Conservation (phyloP, 495 filamentous ascomycete species). For the Jackrogersella multiformis region DNA sequence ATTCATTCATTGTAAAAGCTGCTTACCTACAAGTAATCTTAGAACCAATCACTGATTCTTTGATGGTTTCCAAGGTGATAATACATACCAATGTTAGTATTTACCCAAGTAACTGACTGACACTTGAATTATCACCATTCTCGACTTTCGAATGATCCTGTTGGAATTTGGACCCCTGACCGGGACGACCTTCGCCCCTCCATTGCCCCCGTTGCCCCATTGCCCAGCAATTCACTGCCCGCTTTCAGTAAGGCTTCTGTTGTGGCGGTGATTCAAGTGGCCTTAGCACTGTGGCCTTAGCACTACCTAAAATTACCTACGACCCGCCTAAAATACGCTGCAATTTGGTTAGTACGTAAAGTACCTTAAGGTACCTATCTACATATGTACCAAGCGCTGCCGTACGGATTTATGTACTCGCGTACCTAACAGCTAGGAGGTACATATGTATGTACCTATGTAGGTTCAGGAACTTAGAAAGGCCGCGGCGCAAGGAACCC, state of each 20-base stretch:
- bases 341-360: slow-evolving; percentile 32
- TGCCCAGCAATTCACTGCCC: slow-evolving; percentile 32
- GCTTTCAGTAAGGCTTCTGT: slow-evolving; percentile 30
- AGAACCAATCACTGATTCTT: too few species aligned
- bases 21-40: too few species aligned
- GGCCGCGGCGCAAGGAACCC: slow-evolving; percentile 14
- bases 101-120: slow-evolving; percentile 15
- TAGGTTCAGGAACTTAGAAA: neutral
- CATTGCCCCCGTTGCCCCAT: slow-evolving; percentile 39
- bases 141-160: neutral
- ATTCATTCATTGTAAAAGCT: too few species aligned
- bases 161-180: slow-evolving; percentile 35
- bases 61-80: too few species aligned
- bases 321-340: slow-evolving; percentile 32
- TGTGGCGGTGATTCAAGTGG: slow-evolving; percentile 30
- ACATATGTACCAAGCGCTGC: too few species aligned
- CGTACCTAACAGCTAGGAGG: too few species aligned
- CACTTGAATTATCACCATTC: neutral
- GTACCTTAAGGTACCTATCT: slow-evolving; percentile 8
- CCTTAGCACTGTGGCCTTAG: slow-evolving; percentile 26
- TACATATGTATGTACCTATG: slow-evolving; percentile 3
- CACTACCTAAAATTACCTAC: slow-evolving; percentile 39
- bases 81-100: neutral
- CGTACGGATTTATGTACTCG: too few species aligned
- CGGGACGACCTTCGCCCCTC: slow-evolving; percentile 26